A percentile compares a stretch with the other conserved stretches of the same genome.
These are phyloP conservation scores for Candida adriatica DNA, from an alignment of 805 yeast genomes.

Conservation along the genomic window DNA sequence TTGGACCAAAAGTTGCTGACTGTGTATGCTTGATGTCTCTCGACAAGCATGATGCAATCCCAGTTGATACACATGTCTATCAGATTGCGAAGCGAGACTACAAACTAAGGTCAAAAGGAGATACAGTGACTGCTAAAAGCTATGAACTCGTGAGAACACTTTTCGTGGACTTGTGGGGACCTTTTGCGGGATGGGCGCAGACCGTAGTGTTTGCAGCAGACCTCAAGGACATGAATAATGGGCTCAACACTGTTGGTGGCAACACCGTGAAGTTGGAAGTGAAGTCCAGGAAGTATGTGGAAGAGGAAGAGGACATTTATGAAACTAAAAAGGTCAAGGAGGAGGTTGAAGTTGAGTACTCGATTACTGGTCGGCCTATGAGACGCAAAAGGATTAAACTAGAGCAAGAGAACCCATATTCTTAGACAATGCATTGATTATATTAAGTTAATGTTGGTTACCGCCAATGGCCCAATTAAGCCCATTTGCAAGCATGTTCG, in stretches of 20 bases:
- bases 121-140: conserved; percentile 24
- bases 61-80: conserved; percentile 93
- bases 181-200: conserved; percentile 98
- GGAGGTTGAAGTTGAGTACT: conserved; percentile 20
- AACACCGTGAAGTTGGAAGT: conserved; percentile 1
- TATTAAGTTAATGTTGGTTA: conserved; percentile 3
- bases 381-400: conserved; percentile 17
- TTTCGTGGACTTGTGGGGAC: conserved; percentile 73
- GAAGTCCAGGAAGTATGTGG: conserved; percentile 13
- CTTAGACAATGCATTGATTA: too few species aligned
- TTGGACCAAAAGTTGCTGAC: conserved; percentile 97
- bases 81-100: conserved; percentile 84
- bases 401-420: too few species aligned
- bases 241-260: conserved; percentile 35
- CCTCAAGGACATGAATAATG: conserved; percentile 62
- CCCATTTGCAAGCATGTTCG: conserved; percentile 39
- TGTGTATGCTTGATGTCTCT: conserved; percentile 91
- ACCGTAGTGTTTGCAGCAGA: conserved; percentile 89
- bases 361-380: conserved; percentile 24
- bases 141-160: conserved; percentile 43
- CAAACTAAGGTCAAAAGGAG: conserved; percentile 36
- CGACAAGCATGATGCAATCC: conserved; percentile 81
- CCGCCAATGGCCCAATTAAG: conserved; percentile 46
- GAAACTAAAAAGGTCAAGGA: conserved; percentile 4
- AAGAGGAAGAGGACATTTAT: conserved; percentile 1